Conservation (phyloP, 192 early-diverging fungal species). For the Neocallimastix lanati region DNA sequence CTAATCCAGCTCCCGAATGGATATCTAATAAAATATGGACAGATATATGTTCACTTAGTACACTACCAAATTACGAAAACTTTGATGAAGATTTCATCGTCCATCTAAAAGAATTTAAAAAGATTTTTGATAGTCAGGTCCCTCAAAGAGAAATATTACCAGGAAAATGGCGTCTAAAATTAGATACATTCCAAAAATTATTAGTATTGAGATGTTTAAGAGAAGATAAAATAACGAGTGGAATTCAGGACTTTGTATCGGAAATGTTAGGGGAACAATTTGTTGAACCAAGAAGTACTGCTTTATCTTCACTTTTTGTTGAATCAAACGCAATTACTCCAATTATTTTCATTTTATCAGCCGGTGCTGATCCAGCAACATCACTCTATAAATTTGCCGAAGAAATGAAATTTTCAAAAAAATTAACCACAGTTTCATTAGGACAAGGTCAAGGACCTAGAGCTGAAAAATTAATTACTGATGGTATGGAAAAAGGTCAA, state of each 20-base stretch:
- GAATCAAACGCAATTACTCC: constrained; percentile 31
- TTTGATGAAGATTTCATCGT: constrained; percentile 26
- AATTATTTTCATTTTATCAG: constrained; percentile 34
- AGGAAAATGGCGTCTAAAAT: constrained; percentile 14
- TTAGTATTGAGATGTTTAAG: constrained; percentile 28
- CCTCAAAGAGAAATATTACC: constrained; percentile 15
- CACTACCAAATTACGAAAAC: constrained; percentile 18
- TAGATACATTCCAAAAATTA: constrained; percentile 22
- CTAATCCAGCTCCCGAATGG: constrained; percentile 1
- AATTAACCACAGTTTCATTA: constrained; percentile 27
- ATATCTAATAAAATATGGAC: constrained; percentile 22
- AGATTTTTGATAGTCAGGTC: constrained; percentile 25
- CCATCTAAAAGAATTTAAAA: constrained; percentile 8
- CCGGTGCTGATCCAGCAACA: constrained; percentile 33
- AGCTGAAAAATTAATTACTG: constrained; percentile 33
- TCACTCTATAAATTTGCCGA: constrained; percentile 40
- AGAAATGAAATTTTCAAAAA: constrained; percentile 36
- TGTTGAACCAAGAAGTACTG: constrained; percentile 34
- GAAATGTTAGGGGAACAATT: constrained; percentile 26
- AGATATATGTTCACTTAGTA: constrained; percentile 21
- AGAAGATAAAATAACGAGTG: constrained; percentile 27
- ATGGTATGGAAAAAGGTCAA: constrained; percentile 36
- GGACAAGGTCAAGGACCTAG: constrained; percentile 39
- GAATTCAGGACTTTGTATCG: constrained; percentile 33
- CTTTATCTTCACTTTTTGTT: constrained; percentile 27